These are phyloP conservation scores for Pleurotus pulmonarius DNA, from an alignment of 768 basidiomycete genomes.

Conservation along the genomic window DNA sequence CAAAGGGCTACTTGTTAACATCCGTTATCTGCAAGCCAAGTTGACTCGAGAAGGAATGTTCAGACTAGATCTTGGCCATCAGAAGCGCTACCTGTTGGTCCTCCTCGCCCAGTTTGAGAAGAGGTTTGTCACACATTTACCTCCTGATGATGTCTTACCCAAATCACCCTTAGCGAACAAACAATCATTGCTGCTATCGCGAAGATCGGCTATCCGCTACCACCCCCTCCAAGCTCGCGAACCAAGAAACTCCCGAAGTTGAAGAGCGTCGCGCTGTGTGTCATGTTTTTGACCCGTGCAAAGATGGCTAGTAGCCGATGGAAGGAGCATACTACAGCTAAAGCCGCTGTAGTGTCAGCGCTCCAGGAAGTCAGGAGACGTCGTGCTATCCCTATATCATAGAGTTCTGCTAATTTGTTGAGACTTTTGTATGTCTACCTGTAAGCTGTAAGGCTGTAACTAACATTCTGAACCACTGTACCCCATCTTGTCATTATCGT, in stretches of 20 bases:
- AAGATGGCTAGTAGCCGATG: constrained; percentile 62
- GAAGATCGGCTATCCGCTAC: constrained; percentile 62
- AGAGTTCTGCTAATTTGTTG: no score
- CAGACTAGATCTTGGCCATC: constrained; percentile 73
- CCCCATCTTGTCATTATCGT: no score
- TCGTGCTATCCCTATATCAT: constrained; percentile 23
- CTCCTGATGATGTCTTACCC: constrained; percentile 9
- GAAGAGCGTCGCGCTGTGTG: constrained; percentile 50
- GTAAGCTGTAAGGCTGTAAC: no score
- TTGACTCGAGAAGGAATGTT: constrained; percentile 82
- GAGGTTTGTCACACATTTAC: constrained; percentile 42
- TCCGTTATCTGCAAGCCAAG: constrained; percentile 88
- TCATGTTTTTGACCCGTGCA: constrained; percentile 62
- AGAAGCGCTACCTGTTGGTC: constrained; percentile 83
- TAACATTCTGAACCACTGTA: no score
- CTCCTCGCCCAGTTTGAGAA: constrained; percentile 69
- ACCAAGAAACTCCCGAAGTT: constrained; percentile 44
- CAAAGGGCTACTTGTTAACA: constrained; percentile 88
- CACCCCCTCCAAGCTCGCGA: constrained; percentile 25
- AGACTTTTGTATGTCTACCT: no score
- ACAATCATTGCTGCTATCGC: constrained; percentile 76
- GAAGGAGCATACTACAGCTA: constrained; percentile 59
- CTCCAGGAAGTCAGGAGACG: constrained; percentile 66
- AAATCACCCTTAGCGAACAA: constrained; percentile 45
- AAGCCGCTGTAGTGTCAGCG: constrained; percentile 59